These are phyloP conservation scores for Hirschioporus abietinus DNA, from an alignment of 768 basidiomycete genomes.

Conservation along the genomic window DNA sequence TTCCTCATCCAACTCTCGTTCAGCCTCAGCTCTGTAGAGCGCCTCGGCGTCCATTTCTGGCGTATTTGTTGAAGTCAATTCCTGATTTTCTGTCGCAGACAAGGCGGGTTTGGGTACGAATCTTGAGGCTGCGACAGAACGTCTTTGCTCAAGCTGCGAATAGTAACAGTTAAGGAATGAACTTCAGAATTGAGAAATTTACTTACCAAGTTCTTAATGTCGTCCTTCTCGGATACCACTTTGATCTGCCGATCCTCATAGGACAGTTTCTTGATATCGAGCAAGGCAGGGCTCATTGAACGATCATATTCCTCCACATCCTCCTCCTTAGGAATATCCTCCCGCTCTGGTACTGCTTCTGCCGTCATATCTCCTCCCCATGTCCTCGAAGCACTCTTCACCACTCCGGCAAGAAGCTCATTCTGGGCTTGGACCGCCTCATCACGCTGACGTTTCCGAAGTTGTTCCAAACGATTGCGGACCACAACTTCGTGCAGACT, in stretches of 20 bases:
- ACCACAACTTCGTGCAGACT: constrained; percentile 94
- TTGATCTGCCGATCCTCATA: constrained; percentile 80
- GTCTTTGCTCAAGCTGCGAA: constrained; percentile 70
- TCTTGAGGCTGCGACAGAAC: constrained; percentile 74
- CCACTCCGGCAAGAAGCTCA: constrained; percentile 79
- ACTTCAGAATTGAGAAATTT: constrained; percentile 11
- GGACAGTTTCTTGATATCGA: constrained; percentile 65
- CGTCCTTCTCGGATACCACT: constrained; percentile 65
- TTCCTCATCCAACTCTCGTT: constrained; percentile 91
- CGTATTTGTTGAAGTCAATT: constrained; percentile 52
- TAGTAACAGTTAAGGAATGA: constrained; percentile 8
- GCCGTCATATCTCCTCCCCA: constrained; percentile 34
- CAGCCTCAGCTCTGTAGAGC: constrained; percentile 85
- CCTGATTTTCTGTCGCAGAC: constrained; percentile 49
- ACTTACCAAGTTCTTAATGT: constrained; percentile 59
- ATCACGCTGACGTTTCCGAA: constrained; percentile 92
- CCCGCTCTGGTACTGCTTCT: constrained; percentile 28
- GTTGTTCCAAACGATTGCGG: constrained; percentile 90
- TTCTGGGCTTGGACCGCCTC: constrained; percentile 93
- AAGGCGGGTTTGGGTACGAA: constrained; percentile 79
- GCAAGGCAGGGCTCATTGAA: constrained; percentile 77
- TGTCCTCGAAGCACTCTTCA: constrained; percentile 47
- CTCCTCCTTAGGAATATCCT: constrained; percentile 43
- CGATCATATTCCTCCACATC: constrained; percentile 77
- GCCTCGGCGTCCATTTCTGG: constrained; percentile 86